Base-by-base conservation (phyloP, 805 yeast species). In the Hyphopichia homilentoma region DNA sequence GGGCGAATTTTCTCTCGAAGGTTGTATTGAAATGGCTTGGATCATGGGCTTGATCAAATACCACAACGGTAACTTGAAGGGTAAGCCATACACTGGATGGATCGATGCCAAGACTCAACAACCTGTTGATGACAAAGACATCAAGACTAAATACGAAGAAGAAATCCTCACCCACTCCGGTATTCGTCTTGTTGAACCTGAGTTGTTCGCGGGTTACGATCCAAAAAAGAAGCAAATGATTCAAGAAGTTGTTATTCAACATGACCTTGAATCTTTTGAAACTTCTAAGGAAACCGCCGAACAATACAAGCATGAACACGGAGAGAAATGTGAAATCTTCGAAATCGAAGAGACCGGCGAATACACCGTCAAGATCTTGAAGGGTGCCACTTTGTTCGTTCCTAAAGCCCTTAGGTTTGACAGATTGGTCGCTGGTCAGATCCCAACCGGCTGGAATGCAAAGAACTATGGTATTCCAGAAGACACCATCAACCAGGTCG, bases 1-100 rank as follows among this genome's bases (percentile, higher is more conserved):
- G 40, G 98, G 98, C 53, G 87, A 84, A 57, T 93, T 93, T 67
- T 89, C 97, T 7, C 70, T 93, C 50, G 98, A 93, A 68, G 98
- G 98, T 55, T 84, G 96, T 56, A 83, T 93, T 57, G 98, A 93
- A 70, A 89, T 93, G 95, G 97, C 99, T 30, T 93, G 97, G 97
- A 89, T 93, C 50, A 93, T 93, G 97, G 97, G 97, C 47, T 76
- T 84, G 57, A 89, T 93, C 69, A 87, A 86, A 68, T 93, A 93
- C 70, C 93, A 85, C 70, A 85, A 86, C 48, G 97, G 96, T 68
- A 73, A 73, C 58, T 71, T 85, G 54, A 86, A 86, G 76, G 89
- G 89, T 54, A 80, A 81, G 60, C 90, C 88, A 52, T 89, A 89
- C 71, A 73, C 93, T 29, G 97, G 97, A 50, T 93, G 98, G 98